Evolutionary conservation across 176 grass and related monocot genomes (phyloP).

Genomic region (Aechmea fasciata): DNA sequence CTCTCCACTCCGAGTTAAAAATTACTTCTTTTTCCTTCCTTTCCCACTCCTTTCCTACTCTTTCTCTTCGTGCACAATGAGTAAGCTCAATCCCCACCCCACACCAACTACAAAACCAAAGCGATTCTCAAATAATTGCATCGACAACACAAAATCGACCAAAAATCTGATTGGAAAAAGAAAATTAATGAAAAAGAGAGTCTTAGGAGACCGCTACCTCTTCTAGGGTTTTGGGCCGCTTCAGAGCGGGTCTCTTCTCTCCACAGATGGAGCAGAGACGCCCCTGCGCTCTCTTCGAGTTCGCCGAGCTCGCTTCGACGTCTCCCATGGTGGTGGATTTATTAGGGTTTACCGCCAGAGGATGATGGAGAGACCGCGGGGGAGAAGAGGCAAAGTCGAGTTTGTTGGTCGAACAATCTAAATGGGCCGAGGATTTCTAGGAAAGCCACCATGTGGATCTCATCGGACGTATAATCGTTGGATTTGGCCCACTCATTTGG

Average conservation of each 20-base stretch:
- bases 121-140: neutral
- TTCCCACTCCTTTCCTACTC: too few species aligned
- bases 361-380: neutral
- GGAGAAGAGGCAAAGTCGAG: too few species aligned
- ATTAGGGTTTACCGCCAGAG: neutral
- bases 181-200: neutral
- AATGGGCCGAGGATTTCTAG: too few species aligned
- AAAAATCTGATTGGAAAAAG: neutral
- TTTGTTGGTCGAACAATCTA: too few species aligned
- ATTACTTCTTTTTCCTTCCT: too few species aligned
- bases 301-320: neutral
- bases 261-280: conserved; percentile 52
- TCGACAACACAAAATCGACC: neutral
- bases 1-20: too few species aligned
- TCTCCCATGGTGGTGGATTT: conserved; percentile 17
- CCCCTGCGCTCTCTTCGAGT: conserved; percentile 18
- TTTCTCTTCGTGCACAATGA: too few species aligned
- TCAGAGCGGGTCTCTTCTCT: conserved; percentile 64
- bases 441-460: too few species aligned
- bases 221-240: conserved; percentile 85
- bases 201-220: conserved; percentile 23
- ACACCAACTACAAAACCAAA: too few species aligned
- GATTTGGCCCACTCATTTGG: too few species aligned
- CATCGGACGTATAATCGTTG: too few species aligned
- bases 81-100: too few species aligned